Base-by-base conservation (phyloP, 495 filamentous ascomycete species). In the Hypomontagnella monticulosa region DNA sequence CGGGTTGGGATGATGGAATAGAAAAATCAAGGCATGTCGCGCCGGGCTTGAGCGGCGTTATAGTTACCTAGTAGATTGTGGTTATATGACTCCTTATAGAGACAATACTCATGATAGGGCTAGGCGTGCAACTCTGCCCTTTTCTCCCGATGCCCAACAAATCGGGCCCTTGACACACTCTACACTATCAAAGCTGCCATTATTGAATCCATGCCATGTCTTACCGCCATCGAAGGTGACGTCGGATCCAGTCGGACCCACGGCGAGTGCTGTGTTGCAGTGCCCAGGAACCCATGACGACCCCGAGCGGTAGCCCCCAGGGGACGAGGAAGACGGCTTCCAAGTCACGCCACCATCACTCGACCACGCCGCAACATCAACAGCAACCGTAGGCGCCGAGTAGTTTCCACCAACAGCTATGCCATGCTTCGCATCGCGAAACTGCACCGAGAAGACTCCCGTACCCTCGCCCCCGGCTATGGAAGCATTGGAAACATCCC, bases 331-430 rank as follows among this genome's bases (percentile, higher is more conserved):
- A 18, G 68, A 40, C 27, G 57, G 41, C 12, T 47, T 7, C 68
- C 68, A 71, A 16, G 63, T 63, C 4, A 27, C 38, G 2, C 68
- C 68, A 1, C 68, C 68, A 18, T 71, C 63, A 1, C 32, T 37
- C 3, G 68, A 51, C 63, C 63, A 71, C 1, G 68, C 61, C 30
- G 63, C 46, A n/a, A 44, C 61, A 27, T 61, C 32, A 4, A 38
- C 20, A 19, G 38, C 12, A 7, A 44, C 49, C 1, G 40, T 61
- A 7, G 68, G 68, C 1, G 15, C 14, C 6, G 42, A 51, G 46
- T 63, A 71, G 27, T 71, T 58, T 1, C 68, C 68, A 2, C 63
- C 68, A 20, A 71, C 68, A 3, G 68, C 68, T 10, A 71, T 57
- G 5, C 68, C 68, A 8, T 44, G 30, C 32, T 43, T 60, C 32